Percentiles rank a stretch among this genome's conserved stretches.
Conservation (phyloP, 768 basidiomycete species). For the Kwoniella mangroviensis region DNA sequence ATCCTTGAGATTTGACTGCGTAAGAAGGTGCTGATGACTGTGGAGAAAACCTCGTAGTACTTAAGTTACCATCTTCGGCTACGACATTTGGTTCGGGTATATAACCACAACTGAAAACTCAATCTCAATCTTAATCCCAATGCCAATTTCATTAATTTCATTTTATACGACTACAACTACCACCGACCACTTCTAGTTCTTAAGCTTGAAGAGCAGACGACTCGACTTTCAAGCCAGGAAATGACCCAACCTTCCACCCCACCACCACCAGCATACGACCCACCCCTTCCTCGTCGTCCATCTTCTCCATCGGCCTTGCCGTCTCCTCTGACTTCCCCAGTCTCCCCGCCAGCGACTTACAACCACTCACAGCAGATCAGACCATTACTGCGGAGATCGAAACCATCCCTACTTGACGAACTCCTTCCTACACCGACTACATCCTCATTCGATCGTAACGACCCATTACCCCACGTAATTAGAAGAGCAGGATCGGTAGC, state of each 20-base stretch:
- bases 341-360: not conserved
- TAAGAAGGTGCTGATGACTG: too few species aligned
- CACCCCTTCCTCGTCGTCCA: not conserved
- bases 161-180: too few species aligned
- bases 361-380: not conserved
- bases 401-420: conserved; percentile 39
- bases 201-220: not conserved
- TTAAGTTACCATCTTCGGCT: too few species aligned
- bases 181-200: too few species aligned
- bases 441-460: not conserved
- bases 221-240: not conserved
- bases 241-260: not conserved
- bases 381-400: conserved; percentile 16
- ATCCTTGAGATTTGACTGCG: not conserved
- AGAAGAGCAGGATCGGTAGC: conserved; percentile 36
- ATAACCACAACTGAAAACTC: too few species aligned
- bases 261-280: conserved; percentile 7
- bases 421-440: conserved; percentile 30
- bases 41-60: too few species aligned
- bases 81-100: too few species aligned
- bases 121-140: too few species aligned
- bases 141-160: too few species aligned
- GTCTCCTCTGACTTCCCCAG: conserved; percentile 3
- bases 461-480: conserved; percentile 19
- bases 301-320: not conserved